These are phyloP conservation scores for Lippia alba DNA, from an alignment of 305 asterid genomes.

Conservation along the genomic window DNA sequence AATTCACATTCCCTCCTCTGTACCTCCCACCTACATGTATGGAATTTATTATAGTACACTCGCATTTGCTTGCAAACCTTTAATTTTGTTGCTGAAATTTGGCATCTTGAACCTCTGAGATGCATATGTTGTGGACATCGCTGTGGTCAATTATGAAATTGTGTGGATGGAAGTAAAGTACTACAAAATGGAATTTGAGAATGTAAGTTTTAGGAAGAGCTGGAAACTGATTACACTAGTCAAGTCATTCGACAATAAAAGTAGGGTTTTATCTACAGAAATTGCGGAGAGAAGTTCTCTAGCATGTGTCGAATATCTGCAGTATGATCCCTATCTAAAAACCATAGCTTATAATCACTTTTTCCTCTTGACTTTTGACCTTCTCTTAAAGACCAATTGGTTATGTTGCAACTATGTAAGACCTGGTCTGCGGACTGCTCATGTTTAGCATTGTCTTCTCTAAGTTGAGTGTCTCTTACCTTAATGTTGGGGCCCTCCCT, in stretches of 20 bases:
- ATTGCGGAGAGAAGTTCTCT: conserved; percentile 6
- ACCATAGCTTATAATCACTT: conserved; percentile 22
- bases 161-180: conserved; percentile 21
- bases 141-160: conserved; percentile 18
- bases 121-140: conserved; percentile 21
- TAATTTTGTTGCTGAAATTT: conserved; percentile 27
- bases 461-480: not conserved
- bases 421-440: conserved; percentile 16
- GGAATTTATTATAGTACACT: conserved; percentile 21
- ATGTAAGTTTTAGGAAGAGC: conserved; percentile 6
- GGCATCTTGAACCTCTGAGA: conserved; percentile 25
- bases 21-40: conserved; percentile 19
- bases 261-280: conserved; percentile 5
- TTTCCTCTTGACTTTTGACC: conserved; percentile 17
- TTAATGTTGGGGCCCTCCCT: not conserved
- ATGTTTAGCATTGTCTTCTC: conserved; percentile 3
- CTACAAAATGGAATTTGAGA: conserved; percentile 25
- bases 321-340: conserved; percentile 9
- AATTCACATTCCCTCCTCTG: conserved; percentile 1
- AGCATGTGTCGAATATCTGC: conserved; percentile 25
- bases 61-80: conserved; percentile 28
- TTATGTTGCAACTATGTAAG: not conserved
- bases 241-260: conserved; percentile 16
- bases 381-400: conserved; percentile 13
- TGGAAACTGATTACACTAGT: conserved; percentile 11